Evolutionary conservation across 2,329 filamentous ascomycete genomes (phyloP).

Genomic region (Trichophyton simii): DNA sequence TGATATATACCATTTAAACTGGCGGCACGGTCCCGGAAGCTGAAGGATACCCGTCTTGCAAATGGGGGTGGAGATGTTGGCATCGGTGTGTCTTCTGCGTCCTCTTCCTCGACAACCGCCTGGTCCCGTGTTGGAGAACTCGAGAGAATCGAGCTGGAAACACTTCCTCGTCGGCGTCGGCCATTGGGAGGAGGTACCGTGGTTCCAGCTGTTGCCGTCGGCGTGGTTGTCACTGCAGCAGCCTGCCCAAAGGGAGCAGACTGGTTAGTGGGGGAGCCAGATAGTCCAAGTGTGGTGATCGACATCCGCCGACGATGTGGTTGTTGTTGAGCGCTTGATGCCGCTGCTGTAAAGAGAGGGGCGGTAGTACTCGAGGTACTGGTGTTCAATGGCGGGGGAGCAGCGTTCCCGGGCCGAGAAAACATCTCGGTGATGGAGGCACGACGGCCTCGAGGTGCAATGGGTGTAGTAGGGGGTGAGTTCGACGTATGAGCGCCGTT

Average conservation of each 20-base stretch:
- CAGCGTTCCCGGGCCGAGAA: constrained; percentile 18
- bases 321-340: constrained; percentile 33
- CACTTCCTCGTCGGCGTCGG: constrained; percentile 46
- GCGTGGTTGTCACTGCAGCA: not conserved
- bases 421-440: constrained; percentile 36
- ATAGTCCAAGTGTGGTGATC: constrained; percentile 61
- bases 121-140: constrained; percentile 31
- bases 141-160: constrained; percentile 49
- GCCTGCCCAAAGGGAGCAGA: constrained; percentile 32
- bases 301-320: constrained; percentile 48
- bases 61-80: constrained; percentile 55
- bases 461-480: constrained; percentile 25
- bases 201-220: constrained; percentile 27
- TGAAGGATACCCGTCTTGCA: constrained; percentile 77
- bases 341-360: constrained; percentile 32
- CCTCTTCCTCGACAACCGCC: constrained; percentile 52
- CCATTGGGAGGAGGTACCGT: constrained; percentile 32
- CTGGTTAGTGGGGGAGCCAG: constrained; percentile 53
- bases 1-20: constrained; percentile 3
- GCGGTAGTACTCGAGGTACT: constrained; percentile 35
- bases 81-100: constrained; percentile 48
- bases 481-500: not conserved
- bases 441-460: constrained; percentile 31
- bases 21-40: constrained; percentile 47
- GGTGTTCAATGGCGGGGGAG: constrained; percentile 38